Conservation (phyloP, 192 early-diverging fungal genomes). For the Dissophora globulifera region DNA sequence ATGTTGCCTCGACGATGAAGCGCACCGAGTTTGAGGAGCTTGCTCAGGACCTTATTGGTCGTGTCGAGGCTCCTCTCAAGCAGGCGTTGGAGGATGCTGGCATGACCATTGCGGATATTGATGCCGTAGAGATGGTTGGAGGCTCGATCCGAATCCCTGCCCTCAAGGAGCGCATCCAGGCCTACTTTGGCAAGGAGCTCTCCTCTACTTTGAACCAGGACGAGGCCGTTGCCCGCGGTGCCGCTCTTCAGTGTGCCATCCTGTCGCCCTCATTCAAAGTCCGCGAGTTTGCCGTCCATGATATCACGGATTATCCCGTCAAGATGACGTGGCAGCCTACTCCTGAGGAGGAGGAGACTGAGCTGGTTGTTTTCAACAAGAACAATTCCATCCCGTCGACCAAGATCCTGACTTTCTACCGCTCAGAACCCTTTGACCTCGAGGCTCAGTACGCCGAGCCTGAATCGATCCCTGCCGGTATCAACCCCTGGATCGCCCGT, state of each 20-base stretch:
- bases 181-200: constrained; percentile 90
- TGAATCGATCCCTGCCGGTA: constrained; percentile 78
- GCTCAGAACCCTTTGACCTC: constrained; percentile 85
- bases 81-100: constrained; percentile 82
- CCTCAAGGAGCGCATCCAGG: constrained; percentile 89
- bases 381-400: constrained; percentile 89
- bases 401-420: constrained; percentile 93
- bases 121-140: constrained; percentile 95
- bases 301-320: constrained; percentile 90
- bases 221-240: constrained; percentile 96
- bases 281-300: constrained; percentile 93
- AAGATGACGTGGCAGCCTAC: constrained; percentile 88
- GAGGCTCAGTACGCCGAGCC: constrained; percentile 81
- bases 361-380: constrained; percentile 88
- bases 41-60: constrained; percentile 74
- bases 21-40: constrained; percentile 90
- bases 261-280: constrained; percentile 97
- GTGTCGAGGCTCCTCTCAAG: constrained; percentile 77
- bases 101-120: constrained; percentile 82
- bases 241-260: constrained; percentile 97
- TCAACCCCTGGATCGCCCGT: constrained; percentile 82
- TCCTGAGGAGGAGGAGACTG: constrained; percentile 79
- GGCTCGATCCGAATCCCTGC: constrained; percentile 93
- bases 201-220: constrained; percentile 97
- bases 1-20: constrained; percentile 86